Conservation (phyloP, 805 yeast genomes). For the Saccharomycopsis amapae region DNA sequence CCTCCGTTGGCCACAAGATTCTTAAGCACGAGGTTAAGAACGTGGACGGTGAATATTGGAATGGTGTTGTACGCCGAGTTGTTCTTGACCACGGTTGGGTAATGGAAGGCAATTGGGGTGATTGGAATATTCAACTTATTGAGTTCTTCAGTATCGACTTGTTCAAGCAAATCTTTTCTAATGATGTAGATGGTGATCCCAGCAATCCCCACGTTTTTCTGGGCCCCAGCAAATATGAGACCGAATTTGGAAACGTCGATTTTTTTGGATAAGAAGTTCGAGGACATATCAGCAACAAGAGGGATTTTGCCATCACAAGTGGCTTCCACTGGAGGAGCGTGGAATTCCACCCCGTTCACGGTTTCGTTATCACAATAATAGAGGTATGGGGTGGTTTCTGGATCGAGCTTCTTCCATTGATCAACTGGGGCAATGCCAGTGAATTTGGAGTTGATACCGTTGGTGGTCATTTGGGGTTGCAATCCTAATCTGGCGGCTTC, state of each 20-base stretch:
- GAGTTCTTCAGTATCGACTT: constrained; percentile 57
- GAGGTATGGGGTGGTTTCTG: constrained; percentile 70
- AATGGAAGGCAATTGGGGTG: constrained; percentile 83
- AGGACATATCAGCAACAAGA: constrained; percentile 90
- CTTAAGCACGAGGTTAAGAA: constrained; percentile 70
- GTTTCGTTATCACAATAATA: constrained; percentile 97
- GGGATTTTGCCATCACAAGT: constrained; percentile 62
- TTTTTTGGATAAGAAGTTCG: constrained; percentile 76
- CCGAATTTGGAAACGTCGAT: constrained; percentile 83
- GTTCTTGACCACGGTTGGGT: constrained; percentile 77
- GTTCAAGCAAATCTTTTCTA: constrained; percentile 68
- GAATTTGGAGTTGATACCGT: constrained; percentile 55
- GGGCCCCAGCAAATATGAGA: constrained; percentile 94
- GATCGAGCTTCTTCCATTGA: constrained; percentile 52
- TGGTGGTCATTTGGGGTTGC: constrained; percentile 60
- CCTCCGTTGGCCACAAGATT: constrained; percentile 67
- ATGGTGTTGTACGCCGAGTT: constrained; percentile 94
- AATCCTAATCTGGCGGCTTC: constrained; percentile 83
- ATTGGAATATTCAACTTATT: constrained; percentile 58
- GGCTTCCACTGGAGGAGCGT: constrained; percentile 38
- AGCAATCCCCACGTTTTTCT: constrained; percentile 94
- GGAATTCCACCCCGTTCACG: constrained; percentile 87
- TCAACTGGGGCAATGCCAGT: constrained; percentile 59
- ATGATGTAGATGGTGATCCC: constrained; percentile 90
- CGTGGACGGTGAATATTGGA: constrained; percentile 86